phyloP scores from a whole-genome alignment of 1,284 basidiomycete genomes.

The Apiotrichum gracile region DNA sequence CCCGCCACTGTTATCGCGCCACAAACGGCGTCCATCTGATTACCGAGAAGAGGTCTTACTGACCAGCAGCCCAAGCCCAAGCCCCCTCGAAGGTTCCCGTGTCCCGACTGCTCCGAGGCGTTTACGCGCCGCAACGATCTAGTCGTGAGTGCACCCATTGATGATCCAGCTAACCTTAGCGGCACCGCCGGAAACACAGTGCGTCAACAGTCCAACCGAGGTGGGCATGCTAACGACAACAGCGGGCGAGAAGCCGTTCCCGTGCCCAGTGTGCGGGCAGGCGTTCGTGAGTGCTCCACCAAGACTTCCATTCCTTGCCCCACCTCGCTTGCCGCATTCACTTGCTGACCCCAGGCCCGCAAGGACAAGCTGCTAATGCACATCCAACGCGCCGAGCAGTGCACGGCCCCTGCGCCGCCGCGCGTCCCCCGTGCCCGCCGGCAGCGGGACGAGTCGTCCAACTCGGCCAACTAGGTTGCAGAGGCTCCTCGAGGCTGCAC shows the following conservation, averaged over 20 bases:
- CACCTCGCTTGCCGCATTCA: not conserved
- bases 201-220: not conserved
- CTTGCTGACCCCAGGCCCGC: conserved; percentile 17
- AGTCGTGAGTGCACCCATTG: not conserved
- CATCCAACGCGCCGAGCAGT: conserved; percentile 16
- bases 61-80: not conserved
- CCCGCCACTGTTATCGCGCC: no score
- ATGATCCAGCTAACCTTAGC: not conserved
- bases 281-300: conserved; percentile 10
- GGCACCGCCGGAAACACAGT: conserved; percentile 20
- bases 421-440: conserved; percentile 6
- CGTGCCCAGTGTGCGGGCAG: conserved; percentile 11
- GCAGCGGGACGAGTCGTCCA: not conserved
- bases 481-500: no score
- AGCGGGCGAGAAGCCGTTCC: conserved; percentile 20
- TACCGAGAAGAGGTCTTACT: no score
- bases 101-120: conserved; percentile 17
- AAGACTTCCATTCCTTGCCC: not conserved
- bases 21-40: no score
- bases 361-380: conserved; percentile 23
- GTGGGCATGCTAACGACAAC: not conserved
- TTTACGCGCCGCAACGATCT: conserved; percentile 21
- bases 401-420: conserved; percentile 12
- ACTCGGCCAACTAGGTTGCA: not conserved
- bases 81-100: conserved; percentile 10